Percentiles rank a stretch among this genome's conserved stretches.
These are phyloP conservation scores for Fusarium protoensiforme DNA, from an alignment of 2,329 filamentous ascomycete species.

Conservation along the genomic window DNA sequence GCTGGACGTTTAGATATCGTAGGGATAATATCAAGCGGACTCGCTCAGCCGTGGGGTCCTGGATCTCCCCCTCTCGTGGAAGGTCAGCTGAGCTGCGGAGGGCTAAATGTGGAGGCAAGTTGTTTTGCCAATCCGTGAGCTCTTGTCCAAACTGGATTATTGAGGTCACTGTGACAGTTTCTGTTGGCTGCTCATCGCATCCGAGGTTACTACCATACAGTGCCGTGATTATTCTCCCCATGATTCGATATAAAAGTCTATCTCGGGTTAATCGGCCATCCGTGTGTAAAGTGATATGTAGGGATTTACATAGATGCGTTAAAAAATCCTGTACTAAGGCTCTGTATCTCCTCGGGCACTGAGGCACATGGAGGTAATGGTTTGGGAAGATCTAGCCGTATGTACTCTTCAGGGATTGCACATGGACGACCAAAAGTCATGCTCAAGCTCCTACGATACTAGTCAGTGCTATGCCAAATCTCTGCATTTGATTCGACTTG, in stretches of 20 bases:
- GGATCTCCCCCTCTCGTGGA: neutral
- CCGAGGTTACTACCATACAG: neutral
- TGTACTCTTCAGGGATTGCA: neutral
- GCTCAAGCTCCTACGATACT: neutral
- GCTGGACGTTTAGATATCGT: neutral
- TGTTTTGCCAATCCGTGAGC: neutral
- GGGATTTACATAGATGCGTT: neutral
- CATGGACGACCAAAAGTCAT: neutral
- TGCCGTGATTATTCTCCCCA: neutral
- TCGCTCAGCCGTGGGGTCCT: neutral
- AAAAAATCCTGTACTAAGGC: neutral
- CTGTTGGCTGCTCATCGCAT: neutral
- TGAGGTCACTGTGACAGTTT: neutral
- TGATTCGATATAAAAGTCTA: neutral
- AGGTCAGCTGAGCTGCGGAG: neutral
- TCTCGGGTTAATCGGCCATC: neutral
- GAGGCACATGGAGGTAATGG: neutral
- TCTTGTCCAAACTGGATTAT: neutral
- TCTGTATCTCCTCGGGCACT: neutral
- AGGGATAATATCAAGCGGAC: neutral
- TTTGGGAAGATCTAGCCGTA: neutral
- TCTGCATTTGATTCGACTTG: neutral
- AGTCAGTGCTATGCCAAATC: neutral
- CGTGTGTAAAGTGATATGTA: neutral
- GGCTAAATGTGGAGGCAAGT: neutral